Evolutionary conservation across 31 red algal genomes (phyloP), one percentile per base, ranked within the genome.

Genomic region (Asparagopsis taxiformis): DNA sequence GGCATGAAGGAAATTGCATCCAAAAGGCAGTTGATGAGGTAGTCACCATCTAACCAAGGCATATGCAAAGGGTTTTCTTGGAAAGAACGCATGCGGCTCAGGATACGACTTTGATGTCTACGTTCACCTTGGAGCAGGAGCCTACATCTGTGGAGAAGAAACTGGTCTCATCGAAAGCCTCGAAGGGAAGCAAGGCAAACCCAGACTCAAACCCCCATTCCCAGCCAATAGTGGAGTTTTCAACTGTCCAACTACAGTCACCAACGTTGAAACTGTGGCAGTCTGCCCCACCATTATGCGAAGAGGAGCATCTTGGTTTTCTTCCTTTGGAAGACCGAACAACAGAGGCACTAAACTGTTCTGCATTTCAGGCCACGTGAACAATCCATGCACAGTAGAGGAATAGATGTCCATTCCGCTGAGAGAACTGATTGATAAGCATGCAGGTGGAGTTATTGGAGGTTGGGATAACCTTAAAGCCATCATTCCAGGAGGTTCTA

Each of bases 141-240:
- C 96, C 20, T 99, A 99, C 64, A 99, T 99, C 64, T 99, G 96
- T 65, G 96, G 96, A 10, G 96, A 99, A 70, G 96, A 99, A 60
- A 99, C 96, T 4, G 96, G 87, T 11, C 80, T 99, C 39, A 91
- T 99, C 70, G 96, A 99, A 80, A 88, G 80, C 38, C 79, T 99
- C 49, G 96, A 99, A 53, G 96, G 96, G 0, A 95, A 95, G 46
- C 96, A 95, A 63, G 96, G 91, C 36, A 95, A 99, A 60, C 96
- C 96, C 55, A 73, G 96, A 33, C 76, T 99, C 37, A 99, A 99
- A 75, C 96, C 96, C 11, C 96, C 96, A 22, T 99, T 99, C 74
- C 96, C 96, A 3, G 96, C 96, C 37, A 95, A 94, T 52, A 99
- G 95, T 65, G 96, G 96, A n/a, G 67, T 99, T 34, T 99, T 92